Percentiles rank a stretch among this genome's conserved stretches.
Evolutionary conservation across 768 basidiomycete species (phyloP).

Genomic region (Saitozyma podzolica): DNA sequence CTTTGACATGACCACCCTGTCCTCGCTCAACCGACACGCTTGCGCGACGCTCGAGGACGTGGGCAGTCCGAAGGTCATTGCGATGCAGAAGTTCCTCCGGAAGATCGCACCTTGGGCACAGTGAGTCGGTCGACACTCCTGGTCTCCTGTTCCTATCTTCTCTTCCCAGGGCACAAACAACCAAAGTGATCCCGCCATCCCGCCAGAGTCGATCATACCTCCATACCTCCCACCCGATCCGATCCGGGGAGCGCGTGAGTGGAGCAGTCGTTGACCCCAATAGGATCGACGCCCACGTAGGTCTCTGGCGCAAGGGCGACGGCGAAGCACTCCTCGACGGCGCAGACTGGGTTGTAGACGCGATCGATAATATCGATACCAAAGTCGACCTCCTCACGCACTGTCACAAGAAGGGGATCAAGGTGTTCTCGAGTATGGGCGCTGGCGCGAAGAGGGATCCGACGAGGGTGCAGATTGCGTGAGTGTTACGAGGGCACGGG

Average conservation of each 20-base stretch:
- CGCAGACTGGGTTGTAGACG: slow-evolving; percentile 96
- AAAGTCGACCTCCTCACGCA: slow-evolving; percentile 92
- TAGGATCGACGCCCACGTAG: slow-evolving; percentile 73
- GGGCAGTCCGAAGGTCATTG: slow-evolving; percentile 87
- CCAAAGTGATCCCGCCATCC: no score
- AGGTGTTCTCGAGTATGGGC: slow-evolving; percentile 96
- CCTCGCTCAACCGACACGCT: slow-evolving; percentile 91
- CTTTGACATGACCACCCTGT: slow-evolving; percentile 93
- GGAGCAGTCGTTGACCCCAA: neutral
- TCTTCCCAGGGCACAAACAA: no score
- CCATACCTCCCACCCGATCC: neutral
- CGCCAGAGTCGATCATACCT: no score
- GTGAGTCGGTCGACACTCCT: slow-evolving; percentile 19
- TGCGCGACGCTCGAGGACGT: slow-evolving; percentile 86
- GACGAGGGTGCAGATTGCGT: slow-evolving; percentile 82
- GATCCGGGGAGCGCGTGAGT: neutral
- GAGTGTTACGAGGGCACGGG: slow-evolving; percentile 1
- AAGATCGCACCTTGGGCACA: slow-evolving; percentile 81
- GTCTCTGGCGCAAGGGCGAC: slow-evolving; percentile 70
- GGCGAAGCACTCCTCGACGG: slow-evolving; percentile 73
- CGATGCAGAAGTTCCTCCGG: slow-evolving; percentile 64
- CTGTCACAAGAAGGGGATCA: slow-evolving; percentile 76
- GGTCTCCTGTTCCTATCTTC: no score
- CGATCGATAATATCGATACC: slow-evolving; percentile 95
- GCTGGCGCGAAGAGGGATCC: slow-evolving; percentile 93